Conservation (phyloP, 257 asterid species). For the Solanum appendiculatum region DNA sequence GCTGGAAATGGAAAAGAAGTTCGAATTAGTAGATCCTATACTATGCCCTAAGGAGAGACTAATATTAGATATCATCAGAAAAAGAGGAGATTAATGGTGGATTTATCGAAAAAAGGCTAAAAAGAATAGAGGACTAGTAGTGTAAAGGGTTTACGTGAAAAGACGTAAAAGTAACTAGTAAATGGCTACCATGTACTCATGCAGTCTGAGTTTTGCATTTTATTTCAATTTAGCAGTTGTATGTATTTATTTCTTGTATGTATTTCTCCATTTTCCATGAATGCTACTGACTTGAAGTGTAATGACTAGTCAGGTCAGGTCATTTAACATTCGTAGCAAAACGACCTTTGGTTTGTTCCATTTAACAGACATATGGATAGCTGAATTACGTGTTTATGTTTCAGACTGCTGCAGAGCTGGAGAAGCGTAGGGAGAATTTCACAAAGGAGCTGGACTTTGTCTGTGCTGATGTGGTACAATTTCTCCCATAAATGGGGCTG, state of each 20-base stretch:
- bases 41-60: not conserved
- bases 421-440: constrained; percentile 76
- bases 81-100: not conserved
- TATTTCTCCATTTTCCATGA: not conserved
- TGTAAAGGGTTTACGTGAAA: not conserved
- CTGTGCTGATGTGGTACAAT: constrained; percentile 80
- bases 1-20: not conserved
- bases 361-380: not conserved
- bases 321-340: not conserved
- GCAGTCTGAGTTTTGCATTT: not conserved
- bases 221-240: not conserved
- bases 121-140: not conserved
- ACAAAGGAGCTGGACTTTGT: constrained; percentile 90
- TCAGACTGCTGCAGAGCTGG: constrained; percentile 91
- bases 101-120: not conserved
- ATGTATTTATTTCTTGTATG: not conserved
- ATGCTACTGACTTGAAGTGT: not conserved
- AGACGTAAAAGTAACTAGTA: not conserved
- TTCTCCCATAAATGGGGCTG: not conserved
- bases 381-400: constrained; percentile 1
- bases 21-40: not conserved
- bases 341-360: not conserved
- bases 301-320: not conserved
- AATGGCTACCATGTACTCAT: not conserved
- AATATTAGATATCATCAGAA: not conserved